Conservation (phyloP, 768 basidiomycete species). For the Lactarius sp. region DNA sequence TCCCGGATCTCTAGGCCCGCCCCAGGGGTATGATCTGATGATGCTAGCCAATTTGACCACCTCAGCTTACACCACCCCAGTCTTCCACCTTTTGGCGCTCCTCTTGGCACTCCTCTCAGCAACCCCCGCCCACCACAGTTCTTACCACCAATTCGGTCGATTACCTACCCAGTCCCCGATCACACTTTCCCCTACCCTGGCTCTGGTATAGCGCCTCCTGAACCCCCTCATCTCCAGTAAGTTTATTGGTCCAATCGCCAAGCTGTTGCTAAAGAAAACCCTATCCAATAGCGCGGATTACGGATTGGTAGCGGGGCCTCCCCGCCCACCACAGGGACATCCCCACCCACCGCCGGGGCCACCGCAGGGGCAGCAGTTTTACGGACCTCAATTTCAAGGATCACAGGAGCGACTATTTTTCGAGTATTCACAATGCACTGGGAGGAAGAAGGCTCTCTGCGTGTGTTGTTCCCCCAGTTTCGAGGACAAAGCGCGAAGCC, state of each 20-base stretch:
- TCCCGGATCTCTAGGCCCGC: slow-evolving; percentile 25
- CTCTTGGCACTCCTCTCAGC: slow-evolving; percentile 21
- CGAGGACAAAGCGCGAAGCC: neutral
- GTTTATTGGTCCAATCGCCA: neutral
- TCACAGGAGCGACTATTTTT: slow-evolving; percentile 37
- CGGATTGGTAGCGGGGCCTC: slow-evolving; percentile 28
- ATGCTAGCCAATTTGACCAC: neutral
- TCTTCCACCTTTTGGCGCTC: slow-evolving; percentile 13
- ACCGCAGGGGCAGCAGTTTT: slow-evolving; percentile 38
- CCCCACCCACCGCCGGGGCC: neutral
- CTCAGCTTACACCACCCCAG: neutral
- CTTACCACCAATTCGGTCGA: slow-evolving; percentile 11
- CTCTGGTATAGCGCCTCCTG: too few relatives aligned
- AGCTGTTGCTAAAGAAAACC: neutral
- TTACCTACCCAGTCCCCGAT: slow-evolving; percentile 24
- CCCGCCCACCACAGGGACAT: slow-evolving; percentile 29
- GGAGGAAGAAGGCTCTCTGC: slow-evolving; percentile 50
- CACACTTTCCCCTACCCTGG: slow-evolving; percentile 2
- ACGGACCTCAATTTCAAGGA: slow-evolving; percentile 42
- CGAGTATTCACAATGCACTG: slow-evolving; percentile 54
- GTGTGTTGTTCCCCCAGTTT: slow-evolving; percentile 31
- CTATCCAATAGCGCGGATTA: slow-evolving; percentile 1
- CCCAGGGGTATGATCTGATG: slow-evolving; percentile 19
- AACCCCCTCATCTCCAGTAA: slow-evolving; percentile 20
- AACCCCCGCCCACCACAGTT: neutral